Evolutionary conservation across 2,329 filamentous ascomycete species (phyloP), one percentile per base, ranked within the genome.

Genomic region (Venturia nashicola): DNA sequence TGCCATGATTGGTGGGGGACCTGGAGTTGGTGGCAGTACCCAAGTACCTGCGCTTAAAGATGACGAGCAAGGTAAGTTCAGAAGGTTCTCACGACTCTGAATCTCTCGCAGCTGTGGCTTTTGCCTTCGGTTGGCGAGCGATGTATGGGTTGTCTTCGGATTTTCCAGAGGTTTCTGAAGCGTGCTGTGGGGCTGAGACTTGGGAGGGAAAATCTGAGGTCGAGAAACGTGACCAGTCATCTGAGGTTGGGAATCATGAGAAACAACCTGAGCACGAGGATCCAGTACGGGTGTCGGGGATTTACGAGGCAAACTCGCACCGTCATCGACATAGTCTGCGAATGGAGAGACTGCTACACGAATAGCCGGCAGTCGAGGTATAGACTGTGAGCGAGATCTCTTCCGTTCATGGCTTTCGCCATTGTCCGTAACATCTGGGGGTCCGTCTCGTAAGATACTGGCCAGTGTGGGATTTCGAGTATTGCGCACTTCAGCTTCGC

Each of bases 21-120:
- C 60, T 20, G 60, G 60, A 23, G 60, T 62, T 11, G 60, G 60
- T n/a, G 60, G 60, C 34, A 62, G 44, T 23, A 62, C 34, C 32
- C 43, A 23, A 27, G 34, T 32, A 18, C 60, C 51, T 36, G 27
- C 14, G 18, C 32, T 57, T 6, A 36, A 36, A 20, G 51, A 36
- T 12, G 32, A 36, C 16, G 23, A 55, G 11, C 51, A 27, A 57
- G 51, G 51, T 18, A 57, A 23, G 14, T 9, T 20, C 20, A 57
- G 14, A 8, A 34, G 5, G 6, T 18, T 57, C 23, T 57, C 51
- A n/a, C 51, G 16, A n/a, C 39, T 57, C 32, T 36, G 32, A 36
- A 57, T 57, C 7, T 57, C 27, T 20, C 51, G 51, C 27, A 36
- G 23, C 12, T 57, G 51, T 18, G 51, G 51, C 51, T 57, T 57